These are phyloP conservation scores for Solanum medicagineum DNA, from an alignment of 257 asterid species.

Conservation along the genomic window DNA sequence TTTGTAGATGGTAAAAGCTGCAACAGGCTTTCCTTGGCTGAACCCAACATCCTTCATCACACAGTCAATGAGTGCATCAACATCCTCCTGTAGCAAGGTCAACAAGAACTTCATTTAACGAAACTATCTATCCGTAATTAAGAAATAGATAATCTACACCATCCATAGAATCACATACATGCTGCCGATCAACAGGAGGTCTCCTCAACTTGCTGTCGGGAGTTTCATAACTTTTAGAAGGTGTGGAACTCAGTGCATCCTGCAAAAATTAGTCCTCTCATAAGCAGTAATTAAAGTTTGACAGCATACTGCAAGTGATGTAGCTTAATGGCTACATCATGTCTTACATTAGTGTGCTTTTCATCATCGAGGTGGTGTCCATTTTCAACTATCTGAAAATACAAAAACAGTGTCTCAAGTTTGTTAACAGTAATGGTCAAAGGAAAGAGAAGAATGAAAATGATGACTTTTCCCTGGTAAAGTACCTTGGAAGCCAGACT, in stretches of 20 bases:
- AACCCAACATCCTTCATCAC: conserved; percentile 83
- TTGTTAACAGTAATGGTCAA: conserved; percentile 3
- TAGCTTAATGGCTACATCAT: not conserved
- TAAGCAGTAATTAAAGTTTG: not conserved
- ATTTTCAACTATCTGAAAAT: conserved; percentile 61
- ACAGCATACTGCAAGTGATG: conserved; percentile 1
- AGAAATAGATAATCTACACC: not conserved
- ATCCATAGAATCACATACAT: conserved; percentile 31
- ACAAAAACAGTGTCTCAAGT: not conserved
- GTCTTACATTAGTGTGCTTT: conserved; percentile 34
- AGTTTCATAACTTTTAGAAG: conserved; percentile 54
- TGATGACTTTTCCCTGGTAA: not conserved
- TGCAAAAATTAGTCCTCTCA: conserved; percentile 18
- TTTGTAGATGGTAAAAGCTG: conserved; percentile 94
- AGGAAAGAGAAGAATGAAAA: not conserved
- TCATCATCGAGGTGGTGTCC: conserved; percentile 65
- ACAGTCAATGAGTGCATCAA: conserved; percentile 86
- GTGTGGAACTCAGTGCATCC: conserved; percentile 39
- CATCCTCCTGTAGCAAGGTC: conserved; percentile 73
- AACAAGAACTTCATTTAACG: conserved; percentile 3
- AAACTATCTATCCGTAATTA: not conserved
- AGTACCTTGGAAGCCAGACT: conserved; percentile 37
- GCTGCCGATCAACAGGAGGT: conserved; percentile 80
- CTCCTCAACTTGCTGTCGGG: conserved; percentile 76
- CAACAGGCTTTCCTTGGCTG: conserved; percentile 97